Evolutionary conservation across 2,329 filamentous ascomycete genomes (phyloP).

Genomic region (Davidsoniella neocaledoniae): DNA sequence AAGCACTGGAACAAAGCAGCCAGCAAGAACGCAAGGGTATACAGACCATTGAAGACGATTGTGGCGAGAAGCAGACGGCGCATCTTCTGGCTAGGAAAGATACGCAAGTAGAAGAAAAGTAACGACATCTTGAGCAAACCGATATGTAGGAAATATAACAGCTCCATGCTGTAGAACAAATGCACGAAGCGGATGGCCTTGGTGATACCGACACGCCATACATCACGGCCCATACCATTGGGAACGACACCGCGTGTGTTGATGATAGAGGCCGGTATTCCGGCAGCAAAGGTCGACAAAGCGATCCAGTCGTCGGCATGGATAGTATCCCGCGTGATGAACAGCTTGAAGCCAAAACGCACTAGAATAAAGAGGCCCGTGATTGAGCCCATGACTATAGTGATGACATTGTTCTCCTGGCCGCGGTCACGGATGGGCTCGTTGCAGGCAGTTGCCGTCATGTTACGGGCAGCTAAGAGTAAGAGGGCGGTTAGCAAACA

Average conservation of each 20-base stretch:
- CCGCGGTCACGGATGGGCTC: conserved; percentile 19
- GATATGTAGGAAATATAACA: conserved; percentile 30
- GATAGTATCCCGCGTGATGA: conserved; percentile 20
- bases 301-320: conserved; percentile 25
- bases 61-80: conserved; percentile 27
- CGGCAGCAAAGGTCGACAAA: conserved; percentile 16
- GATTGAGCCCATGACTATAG: conserved; percentile 20
- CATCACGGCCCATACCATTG: conserved; percentile 31
- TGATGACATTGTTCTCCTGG: conserved; percentile 20
- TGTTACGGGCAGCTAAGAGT: conserved; percentile 12
- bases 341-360: conserved; percentile 24
- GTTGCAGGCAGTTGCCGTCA: conserved; percentile 17
- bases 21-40: conserved; percentile 26
- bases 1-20: conserved; percentile 32
- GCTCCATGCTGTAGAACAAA: conserved; percentile 27
- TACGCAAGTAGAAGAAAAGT: conserved; percentile 36
- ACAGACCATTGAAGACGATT: conserved; percentile 23
- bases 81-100: conserved; percentile 29
- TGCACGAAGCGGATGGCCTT: conserved; percentile 27
- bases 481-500: not conserved
- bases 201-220: conserved; percentile 29
- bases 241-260: conserved; percentile 19
- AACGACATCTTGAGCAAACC: conserved; percentile 33
- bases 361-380: conserved; percentile 25
- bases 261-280: conserved; percentile 19